phyloP scores from a whole-genome alignment of 257 asterid species.

The Schizonepeta tenuifolia region DNA sequence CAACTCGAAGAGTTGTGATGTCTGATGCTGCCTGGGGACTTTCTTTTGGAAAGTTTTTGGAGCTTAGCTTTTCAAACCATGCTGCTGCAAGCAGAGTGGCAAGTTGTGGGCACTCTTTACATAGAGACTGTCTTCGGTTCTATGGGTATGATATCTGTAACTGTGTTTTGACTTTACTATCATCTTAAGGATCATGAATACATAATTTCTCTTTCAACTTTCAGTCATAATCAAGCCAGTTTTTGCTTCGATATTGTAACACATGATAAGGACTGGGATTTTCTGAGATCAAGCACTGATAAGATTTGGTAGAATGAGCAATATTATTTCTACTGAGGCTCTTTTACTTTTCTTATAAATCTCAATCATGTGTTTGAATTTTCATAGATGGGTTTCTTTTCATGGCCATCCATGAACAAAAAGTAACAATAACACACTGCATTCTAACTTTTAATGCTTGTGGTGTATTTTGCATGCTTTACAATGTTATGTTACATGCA shows the following conservation, averaged over 20 bases:
- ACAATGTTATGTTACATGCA: constrained; percentile 44
- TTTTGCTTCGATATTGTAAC: constrained; percentile 9
- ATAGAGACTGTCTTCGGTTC: constrained; percentile 94
- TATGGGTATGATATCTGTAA: constrained; percentile 69
- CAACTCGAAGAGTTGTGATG: constrained; percentile 91
- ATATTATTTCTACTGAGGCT: neutral
- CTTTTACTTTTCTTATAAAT: constrained; percentile 23
- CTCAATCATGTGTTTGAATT: neutral
- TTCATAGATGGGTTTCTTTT: constrained; percentile 10
- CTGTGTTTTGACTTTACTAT: constrained; percentile 21
- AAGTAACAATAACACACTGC: neutral
- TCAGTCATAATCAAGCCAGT: neutral
- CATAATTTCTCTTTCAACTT: neutral
- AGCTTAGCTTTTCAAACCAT: constrained; percentile 96
- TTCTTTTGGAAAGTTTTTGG: constrained; percentile 97
- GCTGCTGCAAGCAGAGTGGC: constrained; percentile 99
- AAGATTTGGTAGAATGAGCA: neutral
- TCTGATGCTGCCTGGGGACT: constrained; percentile 99
- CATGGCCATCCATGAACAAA: constrained; percentile 9
- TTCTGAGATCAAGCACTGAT: constrained; percentile 4
- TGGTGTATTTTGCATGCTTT: constrained; percentile 27
- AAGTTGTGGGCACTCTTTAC: constrained; percentile 95
- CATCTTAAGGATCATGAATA: constrained; percentile 25
- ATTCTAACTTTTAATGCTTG: neutral
- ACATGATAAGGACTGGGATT: constrained; percentile 1